Base-by-base conservation (phyloP, 2,329 filamentous ascomycete genomes). In the Trichoderma sp. region DNA sequence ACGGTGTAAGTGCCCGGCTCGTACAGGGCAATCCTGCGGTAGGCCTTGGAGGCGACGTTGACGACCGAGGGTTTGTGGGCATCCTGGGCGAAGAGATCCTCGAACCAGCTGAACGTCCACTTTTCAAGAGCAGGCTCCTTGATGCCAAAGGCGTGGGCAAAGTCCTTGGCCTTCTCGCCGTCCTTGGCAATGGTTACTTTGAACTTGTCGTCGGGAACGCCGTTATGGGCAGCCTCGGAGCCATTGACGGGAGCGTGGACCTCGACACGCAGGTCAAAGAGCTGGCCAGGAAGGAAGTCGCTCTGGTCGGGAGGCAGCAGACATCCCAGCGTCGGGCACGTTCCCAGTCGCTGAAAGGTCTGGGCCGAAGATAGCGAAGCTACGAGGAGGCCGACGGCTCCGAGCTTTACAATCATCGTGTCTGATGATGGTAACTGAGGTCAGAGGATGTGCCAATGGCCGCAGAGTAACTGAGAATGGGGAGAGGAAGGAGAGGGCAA, bases 21-120 rank as follows among this genome's bases (percentile, higher is more conserved):
- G 74, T 90, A 88, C 28, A 96, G 81, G 19, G 88, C 88, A 54
- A 95, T 84, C 68, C 87, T 85, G 67, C 92, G 85, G 80, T 92
- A 95, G 34, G 87, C 87, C 78, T 93, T 94, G 68, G 90, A 84
- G 1, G 91, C 88, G 59, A 95, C 92, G 67, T 92, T 91, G 77
- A 96, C 92, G 21, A 92, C 72, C 1, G 88, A 90, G 5, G 90
- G 85, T 43, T 83, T 88, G 21, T 85, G 78, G 3, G 86, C 87
- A 71, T 93, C 91, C 72, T 88, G 80, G 30, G 91, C 91, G 74
- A 92, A 96, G 28, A 92, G 84, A 72, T 96, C 90, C 80, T 94
- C 92, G 73, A 85, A 94, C 90, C 90, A 95, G n/a, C 83, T 83
- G 74, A 95, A 95, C 69, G 88, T 85, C 92, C 92, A 96, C 68